Percentiles rank a stretch among this genome's conserved stretches.
Evolutionary conservation across 768 basidiomycete species (phyloP).

Genomic region (Mrakia frigida): DNA sequence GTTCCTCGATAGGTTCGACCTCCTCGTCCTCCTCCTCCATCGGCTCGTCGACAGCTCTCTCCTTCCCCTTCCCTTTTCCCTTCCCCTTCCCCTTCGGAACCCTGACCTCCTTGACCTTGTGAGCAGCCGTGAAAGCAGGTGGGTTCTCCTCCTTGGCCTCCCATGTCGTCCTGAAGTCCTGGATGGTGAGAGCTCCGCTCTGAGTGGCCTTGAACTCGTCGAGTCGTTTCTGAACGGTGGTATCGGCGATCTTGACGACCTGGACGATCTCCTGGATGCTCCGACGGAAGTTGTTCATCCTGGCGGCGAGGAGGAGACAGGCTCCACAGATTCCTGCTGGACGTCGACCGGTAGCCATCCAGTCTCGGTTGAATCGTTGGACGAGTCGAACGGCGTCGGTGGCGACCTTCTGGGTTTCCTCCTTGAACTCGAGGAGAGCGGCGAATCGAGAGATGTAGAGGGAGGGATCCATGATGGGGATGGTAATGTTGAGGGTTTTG

Average conservation of each 20-base stretch:
- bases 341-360: conserved; percentile 92
- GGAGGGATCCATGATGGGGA: conserved; percentile 84
- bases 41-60: conserved; percentile 11
- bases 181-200: conserved; percentile 75
- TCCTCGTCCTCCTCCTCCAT: conserved; percentile 32
- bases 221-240: conserved; percentile 83
- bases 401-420: conserved; percentile 85
- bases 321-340: conserved; percentile 98
- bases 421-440: conserved; percentile 89
- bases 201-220: conserved; percentile 91
- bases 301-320: conserved; percentile 84
- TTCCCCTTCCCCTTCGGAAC: conserved; percentile 27
- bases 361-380: conserved; percentile 88
- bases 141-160: conserved; percentile 87
- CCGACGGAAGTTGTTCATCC: conserved; percentile 96
- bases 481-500: conserved; percentile 63
- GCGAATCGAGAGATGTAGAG: conserved; percentile 96
- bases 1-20: conserved; percentile 36
- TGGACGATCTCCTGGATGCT: conserved; percentile 94
- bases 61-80: conserved; percentile 22
- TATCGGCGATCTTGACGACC: conserved; percentile 97
- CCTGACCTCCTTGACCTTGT: conserved; percentile 33
- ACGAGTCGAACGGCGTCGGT: conserved; percentile 90
- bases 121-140: conserved; percentile 60
- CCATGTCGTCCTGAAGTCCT: conserved; percentile 86